Conservation (phyloP, 306 rosid species). For the Cucumis sativus region DNA sequence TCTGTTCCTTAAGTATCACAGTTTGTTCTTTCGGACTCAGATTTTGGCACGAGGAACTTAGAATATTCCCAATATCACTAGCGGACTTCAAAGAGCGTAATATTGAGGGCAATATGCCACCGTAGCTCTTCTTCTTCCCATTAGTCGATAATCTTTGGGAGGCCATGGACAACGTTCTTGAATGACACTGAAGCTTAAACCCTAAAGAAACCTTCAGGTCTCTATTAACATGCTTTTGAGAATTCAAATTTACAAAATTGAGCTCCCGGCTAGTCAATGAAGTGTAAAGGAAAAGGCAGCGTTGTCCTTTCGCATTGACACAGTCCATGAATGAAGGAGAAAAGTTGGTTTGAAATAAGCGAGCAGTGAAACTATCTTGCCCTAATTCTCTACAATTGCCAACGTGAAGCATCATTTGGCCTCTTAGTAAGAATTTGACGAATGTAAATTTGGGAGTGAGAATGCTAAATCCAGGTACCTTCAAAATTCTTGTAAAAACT, state of each 20-base stretch:
- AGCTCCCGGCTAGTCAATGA: not conserved
- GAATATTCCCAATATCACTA: conserved; percentile 30
- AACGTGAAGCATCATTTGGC: conserved; percentile 19
- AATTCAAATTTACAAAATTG: conserved; percentile 2
- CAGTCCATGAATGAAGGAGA: not conserved
- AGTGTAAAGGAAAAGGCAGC: not conserved
- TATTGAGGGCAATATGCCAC: conserved; percentile 40
- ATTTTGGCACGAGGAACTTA: conserved; percentile 25
- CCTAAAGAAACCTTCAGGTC: conserved; percentile 19
- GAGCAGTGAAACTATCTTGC: conserved; percentile 22
- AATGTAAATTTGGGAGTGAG: no score
- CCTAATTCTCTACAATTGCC: conserved; percentile 25
- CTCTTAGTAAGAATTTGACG: no score
- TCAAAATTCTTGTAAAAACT: no score
- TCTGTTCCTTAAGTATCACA: conserved; percentile 49
- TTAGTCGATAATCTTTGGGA: conserved; percentile 14
- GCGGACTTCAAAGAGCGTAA: conserved; percentile 29
- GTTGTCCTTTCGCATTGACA: conserved; percentile 5
- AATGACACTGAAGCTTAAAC: conserved; percentile 34
- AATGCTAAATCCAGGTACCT: no score
- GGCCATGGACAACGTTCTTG: conserved; percentile 23
- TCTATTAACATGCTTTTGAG: conserved; percentile 8
- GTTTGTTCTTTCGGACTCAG: conserved; percentile 56
- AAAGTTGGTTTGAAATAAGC: conserved; percentile 13
- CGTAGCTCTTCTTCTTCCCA: conserved; percentile 24